Conservation (phyloP, 352 stramenopile genomes). For the Phytopythium helicoides region DNA sequence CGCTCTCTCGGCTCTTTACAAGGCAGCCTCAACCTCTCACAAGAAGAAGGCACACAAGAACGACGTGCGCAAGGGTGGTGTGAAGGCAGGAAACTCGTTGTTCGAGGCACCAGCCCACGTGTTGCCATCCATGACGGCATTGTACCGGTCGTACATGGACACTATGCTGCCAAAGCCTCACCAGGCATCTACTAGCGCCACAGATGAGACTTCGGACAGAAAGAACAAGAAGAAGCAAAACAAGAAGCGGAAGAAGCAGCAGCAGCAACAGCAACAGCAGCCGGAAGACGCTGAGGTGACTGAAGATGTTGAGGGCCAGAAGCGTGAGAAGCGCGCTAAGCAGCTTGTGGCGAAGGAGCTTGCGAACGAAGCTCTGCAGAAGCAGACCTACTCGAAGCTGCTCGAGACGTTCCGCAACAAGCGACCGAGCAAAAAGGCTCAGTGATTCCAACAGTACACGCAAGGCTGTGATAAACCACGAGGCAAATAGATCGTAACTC, state of each 20-base stretch:
- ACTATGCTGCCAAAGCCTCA: constrained; percentile 78
- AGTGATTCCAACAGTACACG: too few species aligned
- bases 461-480: too few species aligned
- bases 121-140: constrained; percentile 74
- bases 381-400: constrained; percentile 73
- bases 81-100: constrained; percentile 24
- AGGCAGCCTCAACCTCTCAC: constrained; percentile 19
- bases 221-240: constrained; percentile 43
- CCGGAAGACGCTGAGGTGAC: constrained; percentile 4
- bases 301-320: constrained; percentile 32
- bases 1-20: constrained; percentile 45
- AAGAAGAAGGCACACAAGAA: constrained; percentile 19
- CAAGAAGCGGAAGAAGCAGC: constrained; percentile 66
- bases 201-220: constrained; percentile 4
- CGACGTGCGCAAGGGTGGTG: constrained; percentile 16
- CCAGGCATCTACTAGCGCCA: constrained; percentile 10
- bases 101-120: constrained; percentile 84
- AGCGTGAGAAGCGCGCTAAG: constrained; percentile 48
- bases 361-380: constrained; percentile 45
- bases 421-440: constrained; percentile 33
- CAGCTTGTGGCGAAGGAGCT: constrained; percentile 67
- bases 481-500: too few species aligned
- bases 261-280: constrained; percentile 23
- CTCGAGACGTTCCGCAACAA: constrained; percentile 61
- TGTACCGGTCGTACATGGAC: constrained; percentile 88